Conservation (phyloP, 1,139 yeast species). For the Candida albicans region DNA sequence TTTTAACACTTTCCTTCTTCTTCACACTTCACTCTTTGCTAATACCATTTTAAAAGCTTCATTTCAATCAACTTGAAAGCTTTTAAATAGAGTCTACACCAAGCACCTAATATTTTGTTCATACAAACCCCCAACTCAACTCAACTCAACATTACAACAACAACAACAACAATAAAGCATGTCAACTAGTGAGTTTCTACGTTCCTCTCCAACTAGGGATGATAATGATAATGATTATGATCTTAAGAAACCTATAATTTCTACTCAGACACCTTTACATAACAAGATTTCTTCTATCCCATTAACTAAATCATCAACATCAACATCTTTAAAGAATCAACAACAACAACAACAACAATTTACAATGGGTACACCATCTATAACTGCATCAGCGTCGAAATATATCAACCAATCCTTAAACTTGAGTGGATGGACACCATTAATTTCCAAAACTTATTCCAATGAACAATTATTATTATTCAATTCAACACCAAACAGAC, state of each 20-base stretch:
- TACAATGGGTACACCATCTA: slow-evolving; percentile 11
- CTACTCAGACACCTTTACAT: slow-evolving; percentile 11
- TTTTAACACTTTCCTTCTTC: no score
- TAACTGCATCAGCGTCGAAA: slow-evolving; percentile 33
- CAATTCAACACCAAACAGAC: slow-evolving; percentile 36
- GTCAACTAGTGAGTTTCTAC: slow-evolving; percentile 33
- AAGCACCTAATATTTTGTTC: no score
- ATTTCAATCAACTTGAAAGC: no score
- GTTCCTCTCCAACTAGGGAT: slow-evolving; percentile 34
- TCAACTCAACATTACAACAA: no score
- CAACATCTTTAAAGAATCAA: slow-evolving; percentile 7
- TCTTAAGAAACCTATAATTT: not conserved
- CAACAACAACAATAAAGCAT: slow-evolving; percentile 16
- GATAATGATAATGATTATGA: slow-evolving; percentile 4
- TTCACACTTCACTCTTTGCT: no score
- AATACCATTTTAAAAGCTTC: no score
- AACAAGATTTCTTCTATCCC: slow-evolving; percentile 10
- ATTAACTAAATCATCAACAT: slow-evolving; percentile 6
- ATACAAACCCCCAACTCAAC: no score
- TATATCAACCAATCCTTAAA: slow-evolving; percentile 19
- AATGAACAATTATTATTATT: slow-evolving; percentile 37
- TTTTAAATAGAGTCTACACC: no score
- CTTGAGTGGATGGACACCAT: slow-evolving; percentile 47
- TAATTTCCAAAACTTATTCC: slow-evolving; percentile 39
- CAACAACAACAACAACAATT: slow-evolving; percentile 11